Conservation (phyloP, 495 filamentous ascomycete species). For the Tuber magnatum region DNA sequence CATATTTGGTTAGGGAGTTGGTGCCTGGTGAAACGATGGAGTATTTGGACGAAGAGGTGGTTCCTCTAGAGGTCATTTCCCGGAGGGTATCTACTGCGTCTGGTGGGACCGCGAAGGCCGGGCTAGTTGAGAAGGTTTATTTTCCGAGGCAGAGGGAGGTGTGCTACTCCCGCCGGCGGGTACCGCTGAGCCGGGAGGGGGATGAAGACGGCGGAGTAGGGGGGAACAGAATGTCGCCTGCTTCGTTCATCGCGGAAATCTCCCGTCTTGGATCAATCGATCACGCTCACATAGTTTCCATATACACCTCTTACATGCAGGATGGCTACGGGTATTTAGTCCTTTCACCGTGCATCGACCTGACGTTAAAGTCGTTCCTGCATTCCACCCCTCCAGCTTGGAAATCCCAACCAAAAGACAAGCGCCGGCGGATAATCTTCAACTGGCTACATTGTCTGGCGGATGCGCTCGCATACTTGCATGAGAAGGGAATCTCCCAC, state of each 20-base stretch:
- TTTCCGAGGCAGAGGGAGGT: conserved; percentile 54
- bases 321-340: conserved; percentile 67
- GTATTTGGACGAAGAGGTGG: conserved; percentile 69
- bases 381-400: conserved; percentile 58
- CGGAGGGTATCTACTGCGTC: conserved; percentile 46
- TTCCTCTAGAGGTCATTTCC: conserved; percentile 64
- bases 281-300: conserved; percentile 72
- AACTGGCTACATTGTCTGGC: conserved; percentile 84
- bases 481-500: conserved; percentile 64
- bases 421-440: conserved; percentile 61
- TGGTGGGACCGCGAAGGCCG: conserved; percentile 46
- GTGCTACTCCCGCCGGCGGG: conserved; percentile 62
- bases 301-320: conserved; percentile 73
- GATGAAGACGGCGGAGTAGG: conserved; percentile 42
- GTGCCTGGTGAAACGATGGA: conserved; percentile 61
- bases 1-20: conserved; percentile 66
- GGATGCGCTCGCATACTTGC: conserved; percentile 68
- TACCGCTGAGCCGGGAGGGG: conserved; percentile 47
- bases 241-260: conserved; percentile 65
- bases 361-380: conserved; percentile 70
- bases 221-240: conserved; percentile 49
- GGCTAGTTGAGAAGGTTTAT: conserved; percentile 60
- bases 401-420: conserved; percentile 64
- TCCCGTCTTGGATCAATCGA: conserved; percentile 56
- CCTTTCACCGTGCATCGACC: conserved; percentile 66